Base-by-base conservation (phyloP, 2,329 filamentous ascomycete genomes). In the Orbilia quercus region DNA sequence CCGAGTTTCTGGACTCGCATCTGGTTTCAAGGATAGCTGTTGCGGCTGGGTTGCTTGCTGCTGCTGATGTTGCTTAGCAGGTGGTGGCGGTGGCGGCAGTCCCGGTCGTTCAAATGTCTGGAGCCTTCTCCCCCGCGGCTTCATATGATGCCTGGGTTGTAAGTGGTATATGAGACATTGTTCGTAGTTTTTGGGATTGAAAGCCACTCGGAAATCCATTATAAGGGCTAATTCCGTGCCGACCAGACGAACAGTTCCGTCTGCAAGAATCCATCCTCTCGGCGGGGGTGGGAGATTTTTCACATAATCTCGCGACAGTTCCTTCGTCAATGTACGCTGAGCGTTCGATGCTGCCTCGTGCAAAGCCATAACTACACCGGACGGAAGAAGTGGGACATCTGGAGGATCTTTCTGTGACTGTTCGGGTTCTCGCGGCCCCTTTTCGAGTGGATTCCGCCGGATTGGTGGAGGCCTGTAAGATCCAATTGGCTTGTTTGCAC, bases 111-210 rank as follows among this genome's bases (percentile, higher is more conserved):
- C 58, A 20, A 73, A 73, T 2, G 60, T 66, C 16, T 59, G 22
- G 12, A 73, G 20, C 1, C 28, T 34, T 42, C 60, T 42, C 12
- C 48, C 47, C 11, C 50, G 23, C 36, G 59, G 47, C 12, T 54
- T 51, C 20, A 22, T 28, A 20, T 60, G 54, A 45, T 73, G 60
- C 18, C 69, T 65, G 16, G 48, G 20, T 11, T 62, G 65, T 11
- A 73, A 3, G 7, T 53, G 48, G 20, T 66, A 73, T 6, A 73
- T 54, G 36, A 62, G 45, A 12, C 51, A 28, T 28, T 73, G 62
- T 7, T 73, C 62, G 20, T 62, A 51, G 28, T 74, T 74, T 44
- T 74, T 74, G 2, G 70, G 70, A 31, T 74, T 63, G 51, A 74
- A 63, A 3, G 70, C 70, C 6, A 67, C 70, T 28, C 55, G 62